phyloP scores from a whole-genome alignment of 768 basidiomycete species.

The Nidularia pulvinata region DNA sequence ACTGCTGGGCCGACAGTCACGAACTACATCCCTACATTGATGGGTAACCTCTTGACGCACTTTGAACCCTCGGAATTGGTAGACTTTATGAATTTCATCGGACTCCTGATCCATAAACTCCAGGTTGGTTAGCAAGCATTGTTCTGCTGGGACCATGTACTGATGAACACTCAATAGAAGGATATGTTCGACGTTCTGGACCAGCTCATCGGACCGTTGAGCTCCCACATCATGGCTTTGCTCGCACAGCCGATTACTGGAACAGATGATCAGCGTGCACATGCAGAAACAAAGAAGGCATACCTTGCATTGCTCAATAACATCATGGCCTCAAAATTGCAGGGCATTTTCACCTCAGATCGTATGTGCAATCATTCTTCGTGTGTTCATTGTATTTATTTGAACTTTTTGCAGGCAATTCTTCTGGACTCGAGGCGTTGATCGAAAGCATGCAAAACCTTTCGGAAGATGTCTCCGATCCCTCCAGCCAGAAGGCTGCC shows the following conservation, averaged over 20 bases:
- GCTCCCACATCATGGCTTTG: conserved; percentile 75
- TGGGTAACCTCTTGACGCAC: conserved; percentile 87
- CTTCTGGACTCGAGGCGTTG: conserved; percentile 69
- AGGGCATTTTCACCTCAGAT: conserved; percentile 84
- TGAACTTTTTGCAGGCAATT: conserved; percentile 26
- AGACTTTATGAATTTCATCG: conserved; percentile 96
- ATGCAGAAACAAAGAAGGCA: conserved; percentile 83
- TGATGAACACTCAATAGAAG: conserved; percentile 40
- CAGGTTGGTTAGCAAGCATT: conserved; percentile 52
- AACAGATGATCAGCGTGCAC: conserved; percentile 83
- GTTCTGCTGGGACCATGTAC: not conserved
- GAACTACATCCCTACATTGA: conserved; percentile 85
- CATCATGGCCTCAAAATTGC: conserved; percentile 80
- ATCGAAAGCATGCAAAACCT: conserved; percentile 74
- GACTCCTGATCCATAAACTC: conserved; percentile 86
- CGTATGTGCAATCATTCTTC: conserved; percentile 45
- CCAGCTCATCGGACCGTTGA: conserved; percentile 86
- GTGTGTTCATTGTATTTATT: conserved; percentile 1
- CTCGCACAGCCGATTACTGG: conserved; percentile 82
- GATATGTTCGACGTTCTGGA: conserved; percentile 90
- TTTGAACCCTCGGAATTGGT: conserved; percentile 92
- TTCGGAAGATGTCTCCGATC: conserved; percentile 77
- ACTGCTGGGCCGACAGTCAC: conserved; percentile 88
- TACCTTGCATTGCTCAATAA: conserved; percentile 84
- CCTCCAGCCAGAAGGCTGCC: conserved; percentile 75